A percentile compares a stretch with the other conserved stretches of the same genome.
These are phyloP conservation scores for Coemansia sp. DNA, from an alignment of 192 early-diverging fungal genomes.

Conservation along the genomic window DNA sequence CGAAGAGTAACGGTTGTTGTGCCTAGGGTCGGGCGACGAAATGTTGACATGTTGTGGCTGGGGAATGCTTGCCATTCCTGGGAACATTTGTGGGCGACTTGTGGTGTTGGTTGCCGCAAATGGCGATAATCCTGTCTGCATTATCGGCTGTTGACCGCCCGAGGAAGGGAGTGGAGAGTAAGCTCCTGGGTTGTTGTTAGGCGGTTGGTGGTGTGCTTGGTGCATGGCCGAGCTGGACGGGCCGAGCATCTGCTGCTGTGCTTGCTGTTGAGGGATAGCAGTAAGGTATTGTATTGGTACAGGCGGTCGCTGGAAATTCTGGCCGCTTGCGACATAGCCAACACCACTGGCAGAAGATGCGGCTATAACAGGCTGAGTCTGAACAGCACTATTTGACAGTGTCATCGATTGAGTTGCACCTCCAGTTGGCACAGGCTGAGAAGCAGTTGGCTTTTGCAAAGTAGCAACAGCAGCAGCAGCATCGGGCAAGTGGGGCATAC, in stretches of 20 bases:
- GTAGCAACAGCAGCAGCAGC: not conserved
- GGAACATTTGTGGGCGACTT: not conserved
- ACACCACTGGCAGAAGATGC: not conserved
- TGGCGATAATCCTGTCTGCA: not conserved
- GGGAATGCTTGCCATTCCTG: not conserved
- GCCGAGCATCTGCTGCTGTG: conserved; percentile 1
- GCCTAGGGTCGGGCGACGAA: not conserved
- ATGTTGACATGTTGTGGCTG: not conserved
- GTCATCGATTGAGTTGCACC: not conserved
- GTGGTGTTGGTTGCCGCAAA: not conserved
- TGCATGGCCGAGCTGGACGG: not conserved
- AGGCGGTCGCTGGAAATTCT: not conserved
- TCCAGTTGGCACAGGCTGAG: not conserved
- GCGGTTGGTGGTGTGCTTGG: not conserved
- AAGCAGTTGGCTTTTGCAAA: not conserved
- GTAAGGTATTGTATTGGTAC: not conserved
- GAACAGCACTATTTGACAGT: not conserved
- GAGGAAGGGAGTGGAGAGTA: not conserved
- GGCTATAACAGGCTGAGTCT: not conserved
- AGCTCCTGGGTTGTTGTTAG: not conserved
- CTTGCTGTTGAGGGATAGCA: conserved; percentile 8
- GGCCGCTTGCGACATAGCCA: conserved; percentile 2
- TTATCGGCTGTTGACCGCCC: not conserved
- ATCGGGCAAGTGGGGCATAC: not conserved
- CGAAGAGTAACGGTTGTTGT: conserved; percentile 16